These are phyloP conservation scores for Suhomyces xylopsoci DNA, from an alignment of 805 yeast species.

Conservation along the genomic window DNA sequence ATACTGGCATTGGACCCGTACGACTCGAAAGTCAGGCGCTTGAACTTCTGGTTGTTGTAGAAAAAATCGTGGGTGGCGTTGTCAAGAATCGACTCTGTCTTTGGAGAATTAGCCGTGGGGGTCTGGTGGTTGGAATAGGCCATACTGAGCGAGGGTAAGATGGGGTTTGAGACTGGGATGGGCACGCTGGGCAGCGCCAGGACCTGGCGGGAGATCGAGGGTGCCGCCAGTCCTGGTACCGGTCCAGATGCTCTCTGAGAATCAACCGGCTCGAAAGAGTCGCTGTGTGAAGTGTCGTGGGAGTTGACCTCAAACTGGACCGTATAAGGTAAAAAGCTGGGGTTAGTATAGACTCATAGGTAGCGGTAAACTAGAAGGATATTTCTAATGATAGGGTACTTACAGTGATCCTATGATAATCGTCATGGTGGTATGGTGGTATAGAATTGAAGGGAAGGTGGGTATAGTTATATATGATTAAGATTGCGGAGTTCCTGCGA, in stretches of 20 bases:
- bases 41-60: constrained; percentile 20
- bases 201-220: neutral
- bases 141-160: constrained; percentile 36
- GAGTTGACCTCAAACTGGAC: constrained; percentile 60
- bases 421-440: constrained; percentile 45
- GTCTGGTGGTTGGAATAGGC: constrained; percentile 27
- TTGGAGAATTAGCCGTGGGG: constrained; percentile 12
- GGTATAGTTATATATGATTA: neutral
- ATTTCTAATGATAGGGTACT: no score
- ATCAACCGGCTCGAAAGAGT: neutral
- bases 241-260: neutral
- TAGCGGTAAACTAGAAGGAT: no score
- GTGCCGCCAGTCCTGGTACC: neutral
- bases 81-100: constrained; percentile 5
- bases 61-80: constrained; percentile 46
- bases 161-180: constrained; percentile 16
- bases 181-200: constrained; percentile 10
- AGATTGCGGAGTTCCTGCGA: neutral
- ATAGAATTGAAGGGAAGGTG: neutral
- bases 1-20: neutral
- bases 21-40: neutral
- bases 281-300: neutral
- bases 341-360: constrained; percentile 12
- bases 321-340: constrained; percentile 67
- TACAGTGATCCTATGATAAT: constrained; percentile 68